Percentiles rank a stretch among this genome's conserved stretches.
phyloP scores from a whole-genome alignment of 2,329 filamentous ascomycete genomes.

The Sclerotinia spermophila region DNA sequence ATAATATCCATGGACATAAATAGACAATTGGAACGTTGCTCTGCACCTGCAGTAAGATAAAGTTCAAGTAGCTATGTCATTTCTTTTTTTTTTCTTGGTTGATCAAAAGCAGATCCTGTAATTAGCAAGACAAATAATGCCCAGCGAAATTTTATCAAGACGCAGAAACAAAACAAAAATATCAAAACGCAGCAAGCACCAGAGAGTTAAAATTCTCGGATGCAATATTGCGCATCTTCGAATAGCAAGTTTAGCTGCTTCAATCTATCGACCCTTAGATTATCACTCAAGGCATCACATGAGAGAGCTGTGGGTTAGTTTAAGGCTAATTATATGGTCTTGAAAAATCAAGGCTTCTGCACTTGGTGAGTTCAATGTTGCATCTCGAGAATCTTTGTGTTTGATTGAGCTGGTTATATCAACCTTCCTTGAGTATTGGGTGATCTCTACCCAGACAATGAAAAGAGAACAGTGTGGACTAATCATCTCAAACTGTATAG shows the following conservation, averaged over 20 bases:
- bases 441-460: too few species aligned
- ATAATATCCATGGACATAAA: neutral
- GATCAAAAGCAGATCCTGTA: neutral
- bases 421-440: neutral
- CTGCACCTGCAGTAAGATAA: neutral
- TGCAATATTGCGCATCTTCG: neutral
- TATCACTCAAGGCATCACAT: neutral
- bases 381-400: neutral
- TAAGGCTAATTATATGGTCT: neutral
- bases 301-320: too few species aligned
- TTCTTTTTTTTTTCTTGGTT: neutral
- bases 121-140: neutral
- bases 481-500: rapidly evolving
- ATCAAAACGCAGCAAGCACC: neutral
- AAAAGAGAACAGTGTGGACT: neutral
- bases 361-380: neutral
- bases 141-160: neutral
- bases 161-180: neutral
- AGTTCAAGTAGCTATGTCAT: neutral
- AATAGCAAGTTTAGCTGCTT: neutral
- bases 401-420: neutral
- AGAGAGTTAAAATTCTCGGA: neutral
- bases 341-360: neutral
- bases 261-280: neutral
- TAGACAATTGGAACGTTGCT: slow-evolving; percentile 18